phyloP scores from a whole-genome alignment of 768 basidiomycete species.

The Tulasnella sp. region DNA sequence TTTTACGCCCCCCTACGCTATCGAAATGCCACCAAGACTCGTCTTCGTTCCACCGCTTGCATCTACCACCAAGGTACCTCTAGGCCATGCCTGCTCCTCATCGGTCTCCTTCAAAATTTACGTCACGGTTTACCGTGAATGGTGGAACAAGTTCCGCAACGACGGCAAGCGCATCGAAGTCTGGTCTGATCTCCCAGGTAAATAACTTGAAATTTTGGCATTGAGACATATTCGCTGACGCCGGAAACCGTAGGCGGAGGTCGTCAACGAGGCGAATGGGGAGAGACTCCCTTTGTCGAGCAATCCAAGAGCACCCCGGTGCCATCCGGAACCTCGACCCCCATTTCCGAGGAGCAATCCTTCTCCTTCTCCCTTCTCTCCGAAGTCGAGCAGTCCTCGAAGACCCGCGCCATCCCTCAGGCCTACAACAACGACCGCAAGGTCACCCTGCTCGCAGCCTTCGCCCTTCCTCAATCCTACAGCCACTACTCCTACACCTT shows the following conservation, averaged over 20 bases:
- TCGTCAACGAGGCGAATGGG: constrained; percentile 4
- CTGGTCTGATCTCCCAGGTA: constrained; percentile 21
- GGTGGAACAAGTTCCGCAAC: constrained; percentile 15
- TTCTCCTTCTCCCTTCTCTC: constrained; percentile 18
- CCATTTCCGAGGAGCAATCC: constrained; percentile 1
- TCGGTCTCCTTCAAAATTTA: constrained; percentile 16
- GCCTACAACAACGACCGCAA: constrained; percentile 2
- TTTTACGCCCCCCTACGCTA: constrained; percentile 12
- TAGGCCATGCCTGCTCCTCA: constrained; percentile 15
- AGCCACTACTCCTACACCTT: constrained; percentile 24
- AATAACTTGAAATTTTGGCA: background rate
- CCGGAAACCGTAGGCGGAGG: background rate
- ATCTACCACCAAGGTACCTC: constrained; percentile 23
- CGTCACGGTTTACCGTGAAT: constrained; percentile 1
- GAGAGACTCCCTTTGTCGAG: constrained; percentile 22
- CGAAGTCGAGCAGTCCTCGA: constrained; percentile 6
- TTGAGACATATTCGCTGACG: background rate
- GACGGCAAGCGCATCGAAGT: constrained; percentile 23
- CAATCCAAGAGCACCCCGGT: constrained; percentile 1
- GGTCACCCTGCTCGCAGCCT: constrained; percentile 21
- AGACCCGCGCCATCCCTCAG: constrained; percentile 3
- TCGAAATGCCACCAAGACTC: constrained; percentile 22
- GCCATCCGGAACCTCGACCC: background rate
- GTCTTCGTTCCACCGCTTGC: constrained; percentile 11
- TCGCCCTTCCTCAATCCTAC: constrained; percentile 3